Evolutionary conservation across 208 protist species (phyloP).

Genomic region (Wallacemonas sp.): DNA sequence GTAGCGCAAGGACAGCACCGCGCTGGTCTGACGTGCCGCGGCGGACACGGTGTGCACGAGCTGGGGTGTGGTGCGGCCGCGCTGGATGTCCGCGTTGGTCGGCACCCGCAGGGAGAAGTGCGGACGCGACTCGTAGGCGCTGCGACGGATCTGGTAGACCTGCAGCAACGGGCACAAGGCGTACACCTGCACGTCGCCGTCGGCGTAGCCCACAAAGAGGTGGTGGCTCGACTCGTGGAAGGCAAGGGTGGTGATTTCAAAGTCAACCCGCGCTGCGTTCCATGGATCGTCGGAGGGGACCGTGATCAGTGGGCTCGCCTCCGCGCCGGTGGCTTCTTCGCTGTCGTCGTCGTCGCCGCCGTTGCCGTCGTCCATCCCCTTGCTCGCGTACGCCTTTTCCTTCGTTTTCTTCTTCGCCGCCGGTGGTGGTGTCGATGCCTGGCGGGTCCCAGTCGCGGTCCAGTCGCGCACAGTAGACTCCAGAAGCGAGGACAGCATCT

Average conservation of each 20-base stretch:
- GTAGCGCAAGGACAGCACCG: constrained; percentile 33
- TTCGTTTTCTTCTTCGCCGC: neutral
- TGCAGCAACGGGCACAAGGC: constrained; percentile 54
- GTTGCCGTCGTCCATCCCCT: too few species aligned
- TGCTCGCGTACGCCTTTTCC: neutral
- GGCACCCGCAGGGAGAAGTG: constrained; percentile 22
- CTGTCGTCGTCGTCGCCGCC: too few species aligned
- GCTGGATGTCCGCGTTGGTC: neutral
- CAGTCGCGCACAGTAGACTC: constrained; percentile 8
- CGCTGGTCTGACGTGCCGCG: neutral
- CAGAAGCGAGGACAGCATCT: neutral
- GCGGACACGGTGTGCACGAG: neutral
- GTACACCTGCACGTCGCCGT: constrained; percentile 59
- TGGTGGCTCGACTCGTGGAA: constrained; percentile 56
- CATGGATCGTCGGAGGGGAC: neutral
- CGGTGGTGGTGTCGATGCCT: neutral
- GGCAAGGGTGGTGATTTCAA: constrained; percentile 41
- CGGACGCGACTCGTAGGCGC: constrained; percentile 31
- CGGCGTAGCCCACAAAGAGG: constrained; percentile 64
- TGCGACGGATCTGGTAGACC: constrained; percentile 36
- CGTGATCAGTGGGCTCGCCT: neutral
- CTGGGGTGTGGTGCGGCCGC: constrained; percentile 3
- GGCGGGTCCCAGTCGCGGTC: neutral
- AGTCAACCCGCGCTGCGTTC: constrained; percentile 1
- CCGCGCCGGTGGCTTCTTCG: too few species aligned